Evolutionary conservation across 176 grass and related monocot genomes (phyloP).

Genomic region (Otatea glauca): DNA sequence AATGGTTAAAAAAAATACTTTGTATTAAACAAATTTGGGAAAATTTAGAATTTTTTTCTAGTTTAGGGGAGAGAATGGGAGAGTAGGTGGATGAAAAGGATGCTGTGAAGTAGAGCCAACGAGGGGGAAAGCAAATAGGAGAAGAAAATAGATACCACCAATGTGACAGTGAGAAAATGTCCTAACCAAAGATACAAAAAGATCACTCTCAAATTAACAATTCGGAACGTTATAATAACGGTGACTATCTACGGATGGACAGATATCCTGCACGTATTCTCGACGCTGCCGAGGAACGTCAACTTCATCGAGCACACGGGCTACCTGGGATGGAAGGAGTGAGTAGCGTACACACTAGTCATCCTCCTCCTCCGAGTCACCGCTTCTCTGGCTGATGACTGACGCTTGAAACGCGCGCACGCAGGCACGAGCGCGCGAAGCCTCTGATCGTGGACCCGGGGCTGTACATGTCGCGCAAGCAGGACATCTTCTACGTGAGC

Average conservation of each 20-base stretch:
- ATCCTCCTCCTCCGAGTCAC: background rate
- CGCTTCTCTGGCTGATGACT: background rate
- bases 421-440: conserved; percentile 57
- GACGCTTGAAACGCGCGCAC: background rate
- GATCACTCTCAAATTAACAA: no score
- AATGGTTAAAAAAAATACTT: no score
- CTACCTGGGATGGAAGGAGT: conserved; percentile 87
- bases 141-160: no score
- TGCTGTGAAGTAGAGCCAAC: no score
- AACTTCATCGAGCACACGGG: conserved; percentile 96
- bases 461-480: conserved; percentile 63
- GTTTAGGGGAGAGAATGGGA: no score
- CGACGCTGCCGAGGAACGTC: conserved; percentile 64
- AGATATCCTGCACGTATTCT: conserved; percentile 82
- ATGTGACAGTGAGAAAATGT: no score
- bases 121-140: no score
- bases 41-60: no score
- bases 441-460: conserved; percentile 86
- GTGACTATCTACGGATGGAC: background rate
- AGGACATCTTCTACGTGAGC: conserved; percentile 71
- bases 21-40: no score
- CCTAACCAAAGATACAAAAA: no score
- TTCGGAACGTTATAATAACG: background rate
- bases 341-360: conserved; percentile 2
- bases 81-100: no score